These are phyloP conservation scores for Escovopsis sp. DNA, from an alignment of 2,329 filamentous ascomycete genomes.

Conservation along the genomic window DNA sequence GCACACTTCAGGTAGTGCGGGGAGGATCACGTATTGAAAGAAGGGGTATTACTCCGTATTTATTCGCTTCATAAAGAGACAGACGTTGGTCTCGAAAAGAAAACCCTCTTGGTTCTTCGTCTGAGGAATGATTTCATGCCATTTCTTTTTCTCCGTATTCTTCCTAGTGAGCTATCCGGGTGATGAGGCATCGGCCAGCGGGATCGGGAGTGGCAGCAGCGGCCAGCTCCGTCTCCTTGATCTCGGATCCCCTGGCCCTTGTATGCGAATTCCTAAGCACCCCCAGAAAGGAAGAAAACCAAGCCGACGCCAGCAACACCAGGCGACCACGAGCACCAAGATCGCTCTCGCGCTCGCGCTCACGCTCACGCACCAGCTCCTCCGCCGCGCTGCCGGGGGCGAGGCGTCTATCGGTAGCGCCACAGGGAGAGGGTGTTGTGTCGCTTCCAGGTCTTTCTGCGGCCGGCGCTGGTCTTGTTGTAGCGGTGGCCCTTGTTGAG, in stretches of 20 bases:
- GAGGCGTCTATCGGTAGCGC: slow-evolving; percentile 69
- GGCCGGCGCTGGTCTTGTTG: slow-evolving; percentile 95
- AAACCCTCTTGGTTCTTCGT: not conserved
- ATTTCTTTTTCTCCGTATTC: not conserved
- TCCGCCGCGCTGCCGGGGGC: slow-evolving; percentile 2
- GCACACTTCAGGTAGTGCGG: no score
- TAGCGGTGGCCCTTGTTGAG: slow-evolving; percentile 98
- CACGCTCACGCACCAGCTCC: not conserved
- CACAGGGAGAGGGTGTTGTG: slow-evolving; percentile 99
- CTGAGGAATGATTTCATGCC: not conserved
- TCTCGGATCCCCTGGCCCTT: not conserved
- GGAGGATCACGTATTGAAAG: no score
- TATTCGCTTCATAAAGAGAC: no score
- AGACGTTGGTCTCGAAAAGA: slow-evolving; percentile 3
- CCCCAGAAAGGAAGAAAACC: not conserved
- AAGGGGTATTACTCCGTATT: no score
- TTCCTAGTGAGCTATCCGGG: not conserved
- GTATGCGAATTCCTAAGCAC: slow-evolving; percentile 6
- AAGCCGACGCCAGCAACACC: slow-evolving; percentile 1
- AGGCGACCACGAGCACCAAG: not conserved
- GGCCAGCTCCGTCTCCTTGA: no score
- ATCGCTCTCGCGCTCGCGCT: not conserved
- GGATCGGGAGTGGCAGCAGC: no score
- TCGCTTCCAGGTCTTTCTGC: slow-evolving; percentile 99
- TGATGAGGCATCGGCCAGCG: not conserved